phyloP scores from a whole-genome alignment of 192 early-diverging fungal species.

The Diversispora epigaea region DNA sequence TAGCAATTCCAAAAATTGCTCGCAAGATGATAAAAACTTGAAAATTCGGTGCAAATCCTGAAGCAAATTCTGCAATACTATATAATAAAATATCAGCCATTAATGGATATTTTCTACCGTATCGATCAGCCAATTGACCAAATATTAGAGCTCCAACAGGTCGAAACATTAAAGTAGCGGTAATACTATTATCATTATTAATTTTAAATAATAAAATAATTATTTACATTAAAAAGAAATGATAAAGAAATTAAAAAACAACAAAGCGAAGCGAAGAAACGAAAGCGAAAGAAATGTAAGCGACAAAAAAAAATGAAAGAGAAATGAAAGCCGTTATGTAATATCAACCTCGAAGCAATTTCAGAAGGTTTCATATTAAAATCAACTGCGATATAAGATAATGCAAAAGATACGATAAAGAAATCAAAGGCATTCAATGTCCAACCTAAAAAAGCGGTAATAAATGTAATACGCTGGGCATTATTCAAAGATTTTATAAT shows the following conservation, averaged over 20 bases:
- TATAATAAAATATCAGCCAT: slow-evolving; percentile 66
- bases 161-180: slow-evolving; percentile 66
- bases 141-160: slow-evolving; percentile 73
- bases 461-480: not conserved
- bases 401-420: slow-evolving; percentile 59
- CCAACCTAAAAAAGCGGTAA: slow-evolving; percentile 66
- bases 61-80: slow-evolving; percentile 60
- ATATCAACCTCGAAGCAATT: slow-evolving; percentile 45
- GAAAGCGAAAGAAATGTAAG: not conserved
- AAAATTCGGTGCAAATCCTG: slow-evolving; percentile 65
- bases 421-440: slow-evolving; percentile 72
- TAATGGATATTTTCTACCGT: slow-evolving; percentile 67
- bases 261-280: not conserved
- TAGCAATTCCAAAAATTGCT: slow-evolving; percentile 62
- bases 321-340: not conserved
- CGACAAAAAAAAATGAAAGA: not conserved
- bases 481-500: not conserved
- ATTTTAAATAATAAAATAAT: not conserved
- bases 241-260: not conserved
- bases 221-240: not conserved
- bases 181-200: slow-evolving; percentile 47
- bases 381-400: slow-evolving; percentile 54
- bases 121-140: slow-evolving; percentile 66
- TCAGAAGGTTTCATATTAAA: slow-evolving; percentile 56
- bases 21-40: slow-evolving; percentile 62